Evolutionary conservation across 116 monocot genomes (phyloP).

Genomic region (Phalaenopsis hybrid): DNA sequence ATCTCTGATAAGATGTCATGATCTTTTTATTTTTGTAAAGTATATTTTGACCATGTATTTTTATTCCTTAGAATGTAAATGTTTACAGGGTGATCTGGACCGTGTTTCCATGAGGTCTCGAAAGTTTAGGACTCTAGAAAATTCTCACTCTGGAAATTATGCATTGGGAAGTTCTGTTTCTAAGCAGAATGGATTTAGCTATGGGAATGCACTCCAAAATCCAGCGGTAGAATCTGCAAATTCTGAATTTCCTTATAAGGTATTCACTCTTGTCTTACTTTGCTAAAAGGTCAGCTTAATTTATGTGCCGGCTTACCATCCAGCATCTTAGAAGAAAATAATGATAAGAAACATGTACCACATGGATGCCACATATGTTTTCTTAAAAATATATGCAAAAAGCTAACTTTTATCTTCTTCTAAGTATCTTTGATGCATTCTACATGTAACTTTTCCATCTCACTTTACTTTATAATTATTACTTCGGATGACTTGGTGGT

Average conservation of each 20-base stretch:
- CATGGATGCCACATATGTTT: background rate
- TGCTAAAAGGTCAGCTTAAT: background rate
- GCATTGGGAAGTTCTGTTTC: conserved; percentile 17
- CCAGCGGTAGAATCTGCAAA: conserved; percentile 14
- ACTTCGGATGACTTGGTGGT: background rate
- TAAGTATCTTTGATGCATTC: conserved; percentile 6
- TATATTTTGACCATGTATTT: background rate
- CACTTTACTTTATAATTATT: background rate
- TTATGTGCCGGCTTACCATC: background rate
- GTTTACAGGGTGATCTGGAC: conserved; percentile 36
- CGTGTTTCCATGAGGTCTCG: conserved; percentile 27
- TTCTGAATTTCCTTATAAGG: conserved; percentile 32
- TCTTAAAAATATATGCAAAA: background rate
- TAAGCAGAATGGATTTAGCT: conserved; percentile 34
- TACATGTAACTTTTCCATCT: background rate
- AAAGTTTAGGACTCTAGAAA: conserved; percentile 18
- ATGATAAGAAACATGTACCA: too few relatives aligned
- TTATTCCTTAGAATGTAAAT: background rate
- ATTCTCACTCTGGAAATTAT: conserved; percentile 37
- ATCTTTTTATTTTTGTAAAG: background rate
- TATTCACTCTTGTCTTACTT: conserved; percentile 14
- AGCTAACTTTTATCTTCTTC: background rate
- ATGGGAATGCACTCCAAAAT: conserved; percentile 28
- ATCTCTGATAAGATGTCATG: background rate
- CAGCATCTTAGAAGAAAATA: background rate